phyloP scores from a whole-genome alignment of 2,329 filamentous ascomycete genomes.

The Ophiobolus disseminans region DNA sequence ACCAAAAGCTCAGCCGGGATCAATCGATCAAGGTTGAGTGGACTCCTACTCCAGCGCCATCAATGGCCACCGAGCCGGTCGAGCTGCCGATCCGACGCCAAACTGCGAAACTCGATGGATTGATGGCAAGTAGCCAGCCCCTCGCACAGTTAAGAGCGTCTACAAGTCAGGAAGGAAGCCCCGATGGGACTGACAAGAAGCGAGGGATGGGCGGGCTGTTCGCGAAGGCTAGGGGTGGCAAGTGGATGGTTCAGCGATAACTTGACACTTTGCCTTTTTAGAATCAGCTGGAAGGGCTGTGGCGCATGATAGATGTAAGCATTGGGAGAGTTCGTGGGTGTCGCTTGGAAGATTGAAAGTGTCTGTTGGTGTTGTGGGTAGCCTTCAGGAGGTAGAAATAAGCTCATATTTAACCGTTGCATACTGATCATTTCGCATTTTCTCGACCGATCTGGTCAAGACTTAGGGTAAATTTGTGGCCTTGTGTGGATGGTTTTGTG shows the following conservation, averaged over 20 bases:
- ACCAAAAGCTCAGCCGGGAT: conserved; percentile 43
- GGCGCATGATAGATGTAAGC: too few relatives aligned
- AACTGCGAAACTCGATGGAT: too few relatives aligned
- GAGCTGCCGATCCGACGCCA: conserved; percentile 23
- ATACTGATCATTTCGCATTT: too few relatives aligned
- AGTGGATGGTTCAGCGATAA: conserved; percentile 8
- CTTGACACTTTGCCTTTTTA: not conserved
- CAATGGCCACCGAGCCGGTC: conserved; percentile 8
- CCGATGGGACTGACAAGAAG: conserved; percentile 13
- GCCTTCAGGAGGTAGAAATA: too few relatives aligned
- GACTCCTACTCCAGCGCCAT: conserved; percentile 24
- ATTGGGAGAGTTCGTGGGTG: too few relatives aligned
- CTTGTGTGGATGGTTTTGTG: too few relatives aligned
- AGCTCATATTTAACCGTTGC: too few relatives aligned
- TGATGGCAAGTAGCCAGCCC: conserved; percentile 1
- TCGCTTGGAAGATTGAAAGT: too few relatives aligned
- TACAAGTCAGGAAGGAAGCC: conserved; percentile 1
- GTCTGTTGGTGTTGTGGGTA: too few relatives aligned
- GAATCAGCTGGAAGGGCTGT: not conserved
- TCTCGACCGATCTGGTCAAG: too few relatives aligned
- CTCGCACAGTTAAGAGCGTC: conserved; percentile 8
- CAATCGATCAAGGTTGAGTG: conserved; percentile 48
- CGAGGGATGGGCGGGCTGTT: conserved; percentile 15
- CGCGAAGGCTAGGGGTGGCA: conserved; percentile 15
- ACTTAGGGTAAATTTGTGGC: too few relatives aligned